Percentiles rank a stretch among this genome's conserved stretches.
phyloP scores from a whole-genome alignment of 805 yeast species.

The Pichia thaimueangensis region DNA sequence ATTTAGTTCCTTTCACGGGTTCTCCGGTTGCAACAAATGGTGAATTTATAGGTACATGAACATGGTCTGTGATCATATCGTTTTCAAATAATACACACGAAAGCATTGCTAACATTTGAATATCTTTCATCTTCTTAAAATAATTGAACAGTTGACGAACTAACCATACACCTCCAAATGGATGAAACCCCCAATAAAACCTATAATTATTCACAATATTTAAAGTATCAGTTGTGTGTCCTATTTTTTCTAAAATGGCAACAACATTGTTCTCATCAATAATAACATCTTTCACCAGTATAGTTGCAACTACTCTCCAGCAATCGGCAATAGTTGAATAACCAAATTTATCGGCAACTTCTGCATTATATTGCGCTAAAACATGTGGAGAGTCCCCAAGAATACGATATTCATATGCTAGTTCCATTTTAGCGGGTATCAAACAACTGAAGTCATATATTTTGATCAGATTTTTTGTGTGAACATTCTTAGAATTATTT shows the following conservation, averaged over 20 bases:
- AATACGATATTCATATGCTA: slow-evolving; percentile 62
- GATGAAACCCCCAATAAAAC: slow-evolving; percentile 76
- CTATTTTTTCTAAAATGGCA: slow-evolving; percentile 16
- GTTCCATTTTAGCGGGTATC: slow-evolving; percentile 67
- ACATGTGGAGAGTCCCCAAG: slow-evolving; percentile 58
- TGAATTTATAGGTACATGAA: slow-evolving; percentile 40
- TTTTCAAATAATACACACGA: slow-evolving; percentile 62
- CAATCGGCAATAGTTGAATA: slow-evolving; percentile 59
- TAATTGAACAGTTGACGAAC: slow-evolving; percentile 54
- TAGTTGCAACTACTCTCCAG: slow-evolving; percentile 58
- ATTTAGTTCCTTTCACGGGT: neutral
- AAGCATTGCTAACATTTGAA: slow-evolving; percentile 88
- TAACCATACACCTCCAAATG: slow-evolving; percentile 65
- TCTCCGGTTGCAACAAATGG: slow-evolving; percentile 30
- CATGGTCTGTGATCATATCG: slow-evolving; percentile 19
- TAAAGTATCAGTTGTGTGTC: slow-evolving; percentile 10
- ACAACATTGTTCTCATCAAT: slow-evolving; percentile 17
- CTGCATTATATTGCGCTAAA: slow-evolving; percentile 63
- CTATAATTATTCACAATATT: slow-evolving; percentile 18
- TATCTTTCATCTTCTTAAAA: slow-evolving; percentile 57
- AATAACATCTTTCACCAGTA: slow-evolving; percentile 38
- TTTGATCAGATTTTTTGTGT: slow-evolving; percentile 48
- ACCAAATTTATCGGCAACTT: slow-evolving; percentile 60
- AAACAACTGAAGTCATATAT: slow-evolving; percentile 61
- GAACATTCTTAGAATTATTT: slow-evolving; percentile 19